A percentile compares a stretch with the other conserved stretches of the same genome.
Evolutionary conservation across 352 stramenopile genomes (phyloP).

Genomic region (Phytophthora macrochlamydospora): DNA sequence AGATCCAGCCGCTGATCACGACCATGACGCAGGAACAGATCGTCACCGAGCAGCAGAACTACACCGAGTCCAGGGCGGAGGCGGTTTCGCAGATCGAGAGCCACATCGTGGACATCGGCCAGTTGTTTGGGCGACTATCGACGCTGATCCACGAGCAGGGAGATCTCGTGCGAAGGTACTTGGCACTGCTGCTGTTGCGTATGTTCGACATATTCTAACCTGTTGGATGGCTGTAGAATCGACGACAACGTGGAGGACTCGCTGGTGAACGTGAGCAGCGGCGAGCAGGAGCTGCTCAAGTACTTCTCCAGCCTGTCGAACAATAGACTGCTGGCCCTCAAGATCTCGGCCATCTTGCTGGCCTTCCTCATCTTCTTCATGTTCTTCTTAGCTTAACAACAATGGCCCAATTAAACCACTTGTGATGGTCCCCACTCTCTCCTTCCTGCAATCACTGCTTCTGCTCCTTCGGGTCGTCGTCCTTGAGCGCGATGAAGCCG

Average conservation of each 20-base stretch:
- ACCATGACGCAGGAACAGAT: conserved; percentile 79
- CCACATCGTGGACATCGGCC: conserved; percentile 86
- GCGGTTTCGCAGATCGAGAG: conserved; percentile 87
- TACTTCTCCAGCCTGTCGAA: conserved; percentile 87
- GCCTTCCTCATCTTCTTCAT: conserved; percentile 90
- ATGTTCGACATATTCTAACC: too few relatives aligned
- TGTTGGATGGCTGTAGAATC: conserved; percentile 50
- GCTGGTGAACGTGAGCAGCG: conserved; percentile 72
- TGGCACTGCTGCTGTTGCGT: not conserved
- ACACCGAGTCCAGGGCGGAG: conserved; percentile 73
- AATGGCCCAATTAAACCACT: conserved; percentile 11
- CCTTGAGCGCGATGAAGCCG: conserved; percentile 69
- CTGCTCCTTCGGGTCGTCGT: conserved; percentile 32
- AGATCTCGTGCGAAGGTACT: conserved; percentile 78
- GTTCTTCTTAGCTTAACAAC: conserved; percentile 83
- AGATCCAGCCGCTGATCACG: conserved; percentile 75
- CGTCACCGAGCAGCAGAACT: conserved; percentile 78
- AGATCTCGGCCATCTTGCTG: conserved; percentile 88
- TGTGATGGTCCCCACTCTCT: not conserved
- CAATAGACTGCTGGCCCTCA: conserved; percentile 87
- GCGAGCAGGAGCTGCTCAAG: conserved; percentile 85
- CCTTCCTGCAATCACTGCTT: not conserved
- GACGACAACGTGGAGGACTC: conserved; percentile 87
- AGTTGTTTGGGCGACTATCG: conserved; percentile 82
- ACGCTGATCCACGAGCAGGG: conserved; percentile 85